Base-by-base conservation (phyloP, 345 rosid species). In the Brassica nigra region DNA sequence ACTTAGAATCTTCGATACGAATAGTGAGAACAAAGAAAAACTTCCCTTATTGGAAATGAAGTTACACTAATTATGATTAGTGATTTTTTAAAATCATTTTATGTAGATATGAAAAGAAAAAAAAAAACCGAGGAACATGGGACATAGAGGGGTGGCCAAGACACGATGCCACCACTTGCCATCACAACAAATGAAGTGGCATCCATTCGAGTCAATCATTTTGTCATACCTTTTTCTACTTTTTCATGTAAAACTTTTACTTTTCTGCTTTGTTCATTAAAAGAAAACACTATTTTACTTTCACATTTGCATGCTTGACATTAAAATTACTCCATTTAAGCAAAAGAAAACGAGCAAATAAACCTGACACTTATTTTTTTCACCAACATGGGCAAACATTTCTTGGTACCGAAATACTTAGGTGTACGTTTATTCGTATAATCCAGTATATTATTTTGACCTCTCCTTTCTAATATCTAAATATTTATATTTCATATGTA, bases 181-280 rank as follows among this genome's bases (percentile, higher is more conserved):
- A 79, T 59, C 58, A 73, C 63, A 31, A 66, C 15, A 42, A 42
- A 79, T 79, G 78, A 79, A 73, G 82, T 79, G 78, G 77, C 77
- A 78, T 3, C 75, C 31, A 47, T 61, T 74, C 44, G 58, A 4
- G 5, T 59, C 75, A 73, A 79, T 80, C 78, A 80, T 80, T 74
- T 29, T 49, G 57, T 49, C 57, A 49, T 2, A 14, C 1, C 1
- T 15, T 62, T 55, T 15, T 2, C 11, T 11, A 15, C 28, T 37
- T 15, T 59, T 58, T 2, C 3, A 64, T 73, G 77, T 79, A 74
- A 58, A 79, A 69, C 74, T 73, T 79, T 79, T 73, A 79, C 70
- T 79, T 79, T 49, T 49, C 18, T 6, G 2, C 57, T 49, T 47
- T 78, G 78, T 57, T 59, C 69, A 57, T 73, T 28, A 49, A 16